phyloP scores from a whole-genome alignment of 164 flowering plant species.

The Vitis vinifera region DNA sequence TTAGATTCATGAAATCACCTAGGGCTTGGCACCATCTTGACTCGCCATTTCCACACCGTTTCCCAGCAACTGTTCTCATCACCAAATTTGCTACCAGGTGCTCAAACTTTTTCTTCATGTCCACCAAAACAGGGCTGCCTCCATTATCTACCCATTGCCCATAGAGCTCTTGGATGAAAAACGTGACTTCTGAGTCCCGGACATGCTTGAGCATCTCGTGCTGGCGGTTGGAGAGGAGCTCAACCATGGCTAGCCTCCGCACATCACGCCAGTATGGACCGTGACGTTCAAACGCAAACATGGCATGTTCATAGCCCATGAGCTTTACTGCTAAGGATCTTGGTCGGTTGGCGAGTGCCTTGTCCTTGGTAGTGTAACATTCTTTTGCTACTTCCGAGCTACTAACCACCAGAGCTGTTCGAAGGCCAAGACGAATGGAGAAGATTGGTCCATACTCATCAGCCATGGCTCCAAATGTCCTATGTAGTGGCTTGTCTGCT shows the following conservation, averaged over 20 bases:
- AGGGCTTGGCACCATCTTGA: constrained; percentile 8
- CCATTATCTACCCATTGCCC: too few species aligned
- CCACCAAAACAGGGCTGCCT: too few species aligned
- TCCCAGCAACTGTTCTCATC: neutral
- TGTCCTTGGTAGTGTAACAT: constrained; percentile 31
- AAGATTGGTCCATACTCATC: constrained; percentile 32
- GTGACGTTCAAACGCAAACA: constrained; percentile 30
- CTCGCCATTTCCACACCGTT: constrained; percentile 22
- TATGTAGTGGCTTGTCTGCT: neutral
- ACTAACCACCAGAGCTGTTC: constrained; percentile 25
- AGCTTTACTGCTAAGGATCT: neutral
- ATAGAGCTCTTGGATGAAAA: too few species aligned
- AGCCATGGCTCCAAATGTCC: constrained; percentile 21
- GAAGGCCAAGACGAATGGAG: constrained; percentile 24
- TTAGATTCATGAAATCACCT: constrained; percentile 6
- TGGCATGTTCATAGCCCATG: constrained; percentile 27
- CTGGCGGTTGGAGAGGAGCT: constrained; percentile 30
- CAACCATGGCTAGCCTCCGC: constrained; percentile 26
- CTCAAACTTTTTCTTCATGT: too few species aligned
- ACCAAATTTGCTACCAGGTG: too few species aligned
- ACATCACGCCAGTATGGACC: constrained; percentile 40
- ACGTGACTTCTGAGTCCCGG: constrained; percentile 3
- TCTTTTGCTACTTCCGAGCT: constrained; percentile 31
- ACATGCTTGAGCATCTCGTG: constrained; percentile 26
- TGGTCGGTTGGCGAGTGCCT: constrained; percentile 18